Conservation (phyloP, 305 asterid genomes). For the Ilex paraguariensis region DNA sequence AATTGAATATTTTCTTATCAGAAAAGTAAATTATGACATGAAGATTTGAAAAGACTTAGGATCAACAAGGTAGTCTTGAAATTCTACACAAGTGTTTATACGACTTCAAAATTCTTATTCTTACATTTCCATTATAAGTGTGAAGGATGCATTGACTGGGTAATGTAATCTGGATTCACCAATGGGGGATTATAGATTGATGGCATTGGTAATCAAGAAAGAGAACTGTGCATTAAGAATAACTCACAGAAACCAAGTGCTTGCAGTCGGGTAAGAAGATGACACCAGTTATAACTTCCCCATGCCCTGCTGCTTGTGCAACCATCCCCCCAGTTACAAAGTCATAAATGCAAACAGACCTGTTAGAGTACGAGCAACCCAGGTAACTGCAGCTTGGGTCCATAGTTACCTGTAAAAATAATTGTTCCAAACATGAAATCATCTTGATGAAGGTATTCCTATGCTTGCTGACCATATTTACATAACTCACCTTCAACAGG, state of each 20-base stretch:
- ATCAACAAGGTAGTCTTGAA: too few species aligned
- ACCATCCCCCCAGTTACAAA: conserved; percentile 46
- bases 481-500: conserved; percentile 46
- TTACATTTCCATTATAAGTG: too few species aligned
- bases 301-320: conserved; percentile 61
- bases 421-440: conserved; percentile 12
- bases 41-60: too few species aligned
- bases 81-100: too few species aligned
- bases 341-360: conserved; percentile 52
- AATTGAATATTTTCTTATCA: too few species aligned
- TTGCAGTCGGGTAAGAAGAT: conserved; percentile 58
- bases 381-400: conserved; percentile 58
- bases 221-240: background rate
- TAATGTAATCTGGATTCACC: too few species aligned
- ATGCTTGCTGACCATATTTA: conserved; percentile 10
- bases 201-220: background rate
- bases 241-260: conserved; percentile 63
- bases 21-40: too few species aligned
- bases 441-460: conserved; percentile 11
- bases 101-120: too few species aligned
- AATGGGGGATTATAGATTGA: too few species aligned
- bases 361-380: conserved; percentile 52
- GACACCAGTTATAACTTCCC: conserved; percentile 49
- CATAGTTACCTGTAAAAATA: conserved; percentile 41
- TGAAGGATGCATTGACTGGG: too few species aligned